Evolutionary conservation across 352 stramenopile species (phyloP).

Genomic region (Globisporangium paddicum): DNA sequence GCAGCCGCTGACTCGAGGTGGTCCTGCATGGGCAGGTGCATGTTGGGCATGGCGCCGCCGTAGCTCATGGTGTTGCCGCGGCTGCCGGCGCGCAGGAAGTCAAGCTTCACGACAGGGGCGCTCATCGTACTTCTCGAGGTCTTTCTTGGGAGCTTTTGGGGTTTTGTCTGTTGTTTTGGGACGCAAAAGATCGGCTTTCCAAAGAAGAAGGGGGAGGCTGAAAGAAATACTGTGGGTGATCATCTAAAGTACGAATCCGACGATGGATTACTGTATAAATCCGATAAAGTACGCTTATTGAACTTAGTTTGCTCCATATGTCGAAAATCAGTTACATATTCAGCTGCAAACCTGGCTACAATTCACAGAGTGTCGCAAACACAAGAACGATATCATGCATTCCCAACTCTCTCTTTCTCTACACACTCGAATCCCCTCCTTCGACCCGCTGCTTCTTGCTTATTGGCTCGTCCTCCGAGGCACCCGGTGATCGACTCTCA

Average conservation of each 20-base stretch:
- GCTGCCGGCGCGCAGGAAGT: conserved; percentile 67
- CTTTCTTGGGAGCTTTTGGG: not conserved
- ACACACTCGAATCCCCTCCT: not conserved
- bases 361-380: too few relatives aligned
- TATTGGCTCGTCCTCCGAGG: conserved; percentile 17
- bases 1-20: conserved; percentile 17
- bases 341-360: too few relatives aligned
- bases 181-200: conserved; percentile 4
- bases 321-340: too few relatives aligned
- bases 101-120: conserved; percentile 49
- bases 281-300: too few relatives aligned
- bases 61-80: conserved; percentile 61
- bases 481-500: conserved; percentile 4
- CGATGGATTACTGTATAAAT: too few relatives aligned
- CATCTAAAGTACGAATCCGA: not conserved
- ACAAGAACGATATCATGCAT: too few relatives aligned
- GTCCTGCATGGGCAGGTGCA: conserved; percentile 45
- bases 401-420: not conserved
- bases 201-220: not conserved
- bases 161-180: not conserved
- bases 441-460: conserved; percentile 53
- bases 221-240: not conserved
- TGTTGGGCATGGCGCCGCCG: conserved; percentile 74
- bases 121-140: not conserved
- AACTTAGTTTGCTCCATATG: too few relatives aligned